Evolutionary conservation across 306 rosid genomes (phyloP).

Genomic region (Ochetophila trinervis): DNA sequence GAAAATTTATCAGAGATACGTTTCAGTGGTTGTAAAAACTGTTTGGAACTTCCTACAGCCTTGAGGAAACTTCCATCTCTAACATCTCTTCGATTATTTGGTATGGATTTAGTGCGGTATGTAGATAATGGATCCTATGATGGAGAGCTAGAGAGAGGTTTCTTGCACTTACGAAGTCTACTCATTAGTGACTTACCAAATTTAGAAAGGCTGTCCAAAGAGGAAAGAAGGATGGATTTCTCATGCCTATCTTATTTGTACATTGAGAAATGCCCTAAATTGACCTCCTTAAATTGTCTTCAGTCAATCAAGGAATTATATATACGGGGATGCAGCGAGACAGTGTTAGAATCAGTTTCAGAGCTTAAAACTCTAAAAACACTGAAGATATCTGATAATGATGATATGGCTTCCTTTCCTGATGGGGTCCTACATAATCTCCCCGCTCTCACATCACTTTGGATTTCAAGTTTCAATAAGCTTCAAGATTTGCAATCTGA

Average conservation of each 20-base stretch:
- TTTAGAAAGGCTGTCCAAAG: slow-evolving; percentile 8
- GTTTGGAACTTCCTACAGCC: slow-evolving; percentile 10
- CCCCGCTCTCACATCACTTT: neutral
- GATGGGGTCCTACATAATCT: neutral
- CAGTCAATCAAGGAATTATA: neutral
- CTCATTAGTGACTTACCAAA: neutral
- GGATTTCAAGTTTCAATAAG: neutral
- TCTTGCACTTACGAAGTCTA: neutral
- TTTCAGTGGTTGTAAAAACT: neutral
- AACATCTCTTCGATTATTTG: neutral
- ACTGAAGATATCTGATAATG: neutral
- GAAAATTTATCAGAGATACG: no score
- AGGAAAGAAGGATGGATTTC: neutral
- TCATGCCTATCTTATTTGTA: neutral
- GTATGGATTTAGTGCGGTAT: neutral
- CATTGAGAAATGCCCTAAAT: neutral
- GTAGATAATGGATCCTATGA: neutral
- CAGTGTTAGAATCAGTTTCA: neutral
- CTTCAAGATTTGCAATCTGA: slow-evolving; percentile 4
- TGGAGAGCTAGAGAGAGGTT: neutral
- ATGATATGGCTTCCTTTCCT: neutral
- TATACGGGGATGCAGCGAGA: no score
- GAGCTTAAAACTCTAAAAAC: neutral
- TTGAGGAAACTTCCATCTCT: slow-evolving; percentile 3
- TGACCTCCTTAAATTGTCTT: neutral